Percentiles rank a stretch among this genome's conserved stretches.
Evolutionary conservation across 169 alveolate species (phyloP).

Genomic region (Eimeria brunetti): DNA sequence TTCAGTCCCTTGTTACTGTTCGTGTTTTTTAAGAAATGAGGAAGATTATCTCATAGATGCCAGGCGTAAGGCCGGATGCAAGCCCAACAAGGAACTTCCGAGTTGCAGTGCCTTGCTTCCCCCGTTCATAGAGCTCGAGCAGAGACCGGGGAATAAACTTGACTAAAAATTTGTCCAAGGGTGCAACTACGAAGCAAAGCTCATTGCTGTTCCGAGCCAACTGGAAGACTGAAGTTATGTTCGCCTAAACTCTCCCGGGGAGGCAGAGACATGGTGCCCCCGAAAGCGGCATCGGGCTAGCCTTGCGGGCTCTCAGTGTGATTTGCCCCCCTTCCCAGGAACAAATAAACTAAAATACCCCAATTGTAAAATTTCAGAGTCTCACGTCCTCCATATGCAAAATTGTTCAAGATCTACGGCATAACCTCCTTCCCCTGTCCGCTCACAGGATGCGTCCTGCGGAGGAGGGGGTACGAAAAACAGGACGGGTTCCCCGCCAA

Average conservation of each 20-base stretch:
- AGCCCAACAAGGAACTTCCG: background rate
- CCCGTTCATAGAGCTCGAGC: background rate
- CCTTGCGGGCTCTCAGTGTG: background rate
- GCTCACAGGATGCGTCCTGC: no score
- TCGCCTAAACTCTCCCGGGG: background rate
- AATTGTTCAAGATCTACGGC: background rate
- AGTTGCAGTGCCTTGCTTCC: background rate
- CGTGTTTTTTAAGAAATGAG: background rate
- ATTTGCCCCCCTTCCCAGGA: background rate
- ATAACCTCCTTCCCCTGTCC: background rate
- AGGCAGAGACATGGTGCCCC: constrained; percentile 23
- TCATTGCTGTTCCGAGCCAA: background rate
- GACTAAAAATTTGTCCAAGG: background rate
- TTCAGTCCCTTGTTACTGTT: background rate
- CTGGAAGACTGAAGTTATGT: background rate
- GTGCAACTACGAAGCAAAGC: background rate
- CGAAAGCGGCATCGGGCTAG: constrained; percentile 8
- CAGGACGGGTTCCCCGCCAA: background rate
- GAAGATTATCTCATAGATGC: background rate
- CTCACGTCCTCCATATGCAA: background rate
- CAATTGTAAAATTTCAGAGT: background rate
- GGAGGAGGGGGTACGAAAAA: background rate
- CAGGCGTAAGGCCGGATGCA: background rate
- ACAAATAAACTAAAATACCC: background rate
- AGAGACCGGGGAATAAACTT: background rate